These are phyloP conservation scores for Trichosporon faecale DNA, from an alignment of 1,284 basidiomycete species.

Conservation along the genomic window DNA sequence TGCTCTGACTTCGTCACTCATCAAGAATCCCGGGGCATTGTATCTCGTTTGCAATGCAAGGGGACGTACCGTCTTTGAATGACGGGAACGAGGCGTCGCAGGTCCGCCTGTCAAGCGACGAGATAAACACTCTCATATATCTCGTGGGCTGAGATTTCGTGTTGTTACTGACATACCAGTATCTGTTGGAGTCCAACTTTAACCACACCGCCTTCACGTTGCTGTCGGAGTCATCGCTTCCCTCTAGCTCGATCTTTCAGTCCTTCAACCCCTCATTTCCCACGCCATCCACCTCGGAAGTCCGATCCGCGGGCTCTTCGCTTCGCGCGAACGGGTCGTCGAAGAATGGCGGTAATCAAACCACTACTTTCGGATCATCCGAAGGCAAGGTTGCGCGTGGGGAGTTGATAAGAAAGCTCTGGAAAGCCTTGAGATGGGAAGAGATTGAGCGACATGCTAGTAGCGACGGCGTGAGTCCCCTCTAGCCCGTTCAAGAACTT, in stretches of 20 bases:
- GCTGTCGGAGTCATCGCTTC: constrained; percentile 41
- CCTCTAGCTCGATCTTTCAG: constrained; percentile 42
- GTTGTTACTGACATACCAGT: constrained; percentile 25
- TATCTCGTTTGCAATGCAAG: background rate
- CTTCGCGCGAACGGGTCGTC: constrained; percentile 17
- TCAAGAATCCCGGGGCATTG: background rate
- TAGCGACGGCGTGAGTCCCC: constrained; percentile 29
- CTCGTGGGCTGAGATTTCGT: constrained; percentile 27
- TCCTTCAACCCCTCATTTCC: constrained; percentile 42
- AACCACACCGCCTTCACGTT: constrained; percentile 48
- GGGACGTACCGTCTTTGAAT: background rate
- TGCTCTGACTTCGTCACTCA: background rate
- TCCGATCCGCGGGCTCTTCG: constrained; percentile 10
- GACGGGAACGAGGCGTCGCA: constrained; percentile 21
- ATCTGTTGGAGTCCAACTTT: constrained; percentile 49
- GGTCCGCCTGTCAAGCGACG: constrained; percentile 40
- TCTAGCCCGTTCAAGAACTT: background rate
- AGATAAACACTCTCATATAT: constrained; percentile 50
- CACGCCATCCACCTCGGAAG: constrained; percentile 13
- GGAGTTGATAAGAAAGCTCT: constrained; percentile 45
- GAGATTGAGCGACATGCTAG: constrained; percentile 44
- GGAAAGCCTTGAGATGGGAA: constrained; percentile 48
- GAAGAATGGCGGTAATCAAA: background rate
- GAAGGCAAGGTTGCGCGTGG: constrained; percentile 36
- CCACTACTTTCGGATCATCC: constrained; percentile 15